Percentiles rank a stretch among this genome's conserved stretches.
phyloP scores from a whole-genome alignment of 2,329 filamentous ascomycete species.

The Zymoseptoria pseudotritici region DNA sequence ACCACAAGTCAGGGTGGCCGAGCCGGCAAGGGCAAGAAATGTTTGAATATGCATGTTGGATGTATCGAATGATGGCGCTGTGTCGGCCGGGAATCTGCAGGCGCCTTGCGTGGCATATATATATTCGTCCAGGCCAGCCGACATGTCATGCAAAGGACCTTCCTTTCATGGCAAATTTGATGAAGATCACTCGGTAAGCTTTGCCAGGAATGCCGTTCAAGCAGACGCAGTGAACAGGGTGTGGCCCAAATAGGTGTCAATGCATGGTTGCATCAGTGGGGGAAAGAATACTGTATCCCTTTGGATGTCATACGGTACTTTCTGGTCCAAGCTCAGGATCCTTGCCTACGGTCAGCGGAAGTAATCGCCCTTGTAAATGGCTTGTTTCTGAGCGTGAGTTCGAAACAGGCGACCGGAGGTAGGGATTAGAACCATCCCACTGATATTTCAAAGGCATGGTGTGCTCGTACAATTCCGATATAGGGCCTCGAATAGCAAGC shows the following conservation, averaged over 20 bases:
- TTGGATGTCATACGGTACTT: no score
- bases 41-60: background rate
- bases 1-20: background rate
- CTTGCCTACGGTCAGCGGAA: no score
- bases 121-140: background rate
- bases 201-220: background rate
- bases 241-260: background rate
- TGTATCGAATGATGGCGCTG: background rate
- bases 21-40: background rate
- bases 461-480: background rate
- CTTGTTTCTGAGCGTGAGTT: no score
- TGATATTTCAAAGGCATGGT: no score
- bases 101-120: background rate
- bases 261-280: background rate
- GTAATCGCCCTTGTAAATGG: no score
- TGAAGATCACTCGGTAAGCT: background rate
- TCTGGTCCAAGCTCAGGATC: no score
- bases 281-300: background rate
- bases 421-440: no score
- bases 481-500: background rate
- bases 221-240: background rate
- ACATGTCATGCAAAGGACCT: background rate
- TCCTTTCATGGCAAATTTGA: background rate
- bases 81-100: background rate
- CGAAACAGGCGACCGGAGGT: no score